Evolutionary conservation across 495 filamentous ascomycete species (phyloP).

Genomic region (Penicillium robsamsonii): DNA sequence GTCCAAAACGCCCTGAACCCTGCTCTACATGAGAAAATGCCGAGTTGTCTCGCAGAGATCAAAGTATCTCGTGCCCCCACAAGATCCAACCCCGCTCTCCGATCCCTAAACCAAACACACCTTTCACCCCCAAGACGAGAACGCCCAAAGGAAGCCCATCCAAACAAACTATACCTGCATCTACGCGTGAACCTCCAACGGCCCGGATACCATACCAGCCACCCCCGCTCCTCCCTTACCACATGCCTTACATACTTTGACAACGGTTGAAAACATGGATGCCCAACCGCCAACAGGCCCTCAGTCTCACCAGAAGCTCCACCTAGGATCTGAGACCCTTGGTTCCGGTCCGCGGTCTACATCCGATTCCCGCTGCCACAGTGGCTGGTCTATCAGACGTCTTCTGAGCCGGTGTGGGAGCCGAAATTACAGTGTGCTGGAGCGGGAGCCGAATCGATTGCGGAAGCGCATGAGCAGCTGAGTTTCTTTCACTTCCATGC

Average conservation of each 20-base stretch:
- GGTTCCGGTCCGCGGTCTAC: not conserved
- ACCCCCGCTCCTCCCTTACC: not conserved
- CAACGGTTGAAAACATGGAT: slow-evolving; percentile 26
- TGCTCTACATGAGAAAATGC: not conserved
- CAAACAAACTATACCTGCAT: not conserved
- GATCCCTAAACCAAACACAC: slow-evolving; percentile 7
- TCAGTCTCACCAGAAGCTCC: slow-evolving; percentile 13
- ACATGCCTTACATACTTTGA: not conserved
- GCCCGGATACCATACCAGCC: not conserved
- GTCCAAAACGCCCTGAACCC: slow-evolving; percentile 1
- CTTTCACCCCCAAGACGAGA: not conserved
- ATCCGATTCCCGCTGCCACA: slow-evolving; percentile 4
- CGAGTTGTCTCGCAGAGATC: not conserved
- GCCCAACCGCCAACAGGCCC: slow-evolving; percentile 27
- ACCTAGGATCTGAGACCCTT: slow-evolving; percentile 9
- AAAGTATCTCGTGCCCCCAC: slow-evolving; percentile 13
- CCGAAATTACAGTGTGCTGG: slow-evolving; percentile 41
- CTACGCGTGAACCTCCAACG: not conserved
- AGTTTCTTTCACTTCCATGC: not conserved
- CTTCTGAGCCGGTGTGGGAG: slow-evolving; percentile 40
- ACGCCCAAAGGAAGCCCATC: not conserved
- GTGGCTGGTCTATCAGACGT: slow-evolving; percentile 40
- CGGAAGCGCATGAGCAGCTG: slow-evolving; percentile 36
- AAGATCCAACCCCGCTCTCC: slow-evolving; percentile 13
- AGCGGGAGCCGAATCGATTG: slow-evolving; percentile 46